A percentile compares a stretch with the other conserved stretches of the same genome.
Evolutionary conservation across 768 basidiomycete species (phyloP).

Genomic region (Termitomyces sp.): DNA sequence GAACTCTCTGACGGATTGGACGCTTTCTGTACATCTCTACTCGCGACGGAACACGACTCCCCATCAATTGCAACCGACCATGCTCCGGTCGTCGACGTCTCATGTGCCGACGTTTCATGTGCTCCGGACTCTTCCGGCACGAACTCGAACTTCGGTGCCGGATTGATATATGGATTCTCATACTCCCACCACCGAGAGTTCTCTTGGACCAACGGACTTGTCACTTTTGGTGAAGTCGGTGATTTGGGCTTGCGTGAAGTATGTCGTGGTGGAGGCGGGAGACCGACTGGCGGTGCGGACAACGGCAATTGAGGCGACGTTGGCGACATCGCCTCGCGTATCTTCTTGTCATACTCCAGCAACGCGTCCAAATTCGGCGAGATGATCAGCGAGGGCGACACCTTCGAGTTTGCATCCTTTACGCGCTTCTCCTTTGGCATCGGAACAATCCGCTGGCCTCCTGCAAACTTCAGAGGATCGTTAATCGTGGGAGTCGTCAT

Average conservation of each 20-base stretch:
- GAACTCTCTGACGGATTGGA: conserved; percentile 12
- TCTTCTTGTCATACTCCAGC: conserved; percentile 53
- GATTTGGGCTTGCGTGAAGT: conserved; percentile 17
- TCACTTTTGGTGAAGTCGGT: conserved; percentile 15
- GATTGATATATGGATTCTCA: conserved; percentile 46
- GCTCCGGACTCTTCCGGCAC: conserved; percentile 8
- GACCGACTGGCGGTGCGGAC: conserved; percentile 37
- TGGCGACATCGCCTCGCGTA: conserved; percentile 25
- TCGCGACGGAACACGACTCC: conserved; percentile 4
- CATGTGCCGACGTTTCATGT: conserved; percentile 12
- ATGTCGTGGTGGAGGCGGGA: conserved; percentile 50
- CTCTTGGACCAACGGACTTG: conserved; percentile 11
- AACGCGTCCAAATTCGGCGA: conserved; percentile 60
- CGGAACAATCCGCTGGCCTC: conserved; percentile 4
- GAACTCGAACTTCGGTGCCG: conserved; percentile 28
- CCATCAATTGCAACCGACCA: conserved; percentile 16
- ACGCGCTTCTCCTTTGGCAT: background rate
- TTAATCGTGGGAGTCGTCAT: conserved; percentile 1
- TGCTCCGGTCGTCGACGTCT: conserved; percentile 2
- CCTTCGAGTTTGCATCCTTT: background rate
- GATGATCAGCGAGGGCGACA: conserved; percentile 39
- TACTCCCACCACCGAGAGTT: conserved; percentile 3
- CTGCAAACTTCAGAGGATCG: background rate
- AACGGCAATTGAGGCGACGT: conserved; percentile 5
- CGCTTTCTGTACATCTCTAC: conserved; percentile 1